These are phyloP conservation scores for Aspergillus aculeatus DNA, from an alignment of 2,329 filamentous ascomycete species.

Conservation along the genomic window DNA sequence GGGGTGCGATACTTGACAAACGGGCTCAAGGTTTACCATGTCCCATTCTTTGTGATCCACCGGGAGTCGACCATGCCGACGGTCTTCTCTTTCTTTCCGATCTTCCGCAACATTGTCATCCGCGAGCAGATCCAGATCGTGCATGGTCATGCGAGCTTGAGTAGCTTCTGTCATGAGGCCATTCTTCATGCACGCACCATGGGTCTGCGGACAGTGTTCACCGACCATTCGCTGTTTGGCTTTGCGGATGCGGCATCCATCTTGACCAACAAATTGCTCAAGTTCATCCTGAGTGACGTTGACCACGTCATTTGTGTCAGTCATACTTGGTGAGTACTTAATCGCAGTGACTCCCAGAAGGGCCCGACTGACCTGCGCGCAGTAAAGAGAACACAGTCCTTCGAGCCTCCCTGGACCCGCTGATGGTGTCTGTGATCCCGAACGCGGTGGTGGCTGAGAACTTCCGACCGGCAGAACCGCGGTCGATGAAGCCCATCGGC, in stretches of 20 bases:
- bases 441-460: conserved; percentile 97
- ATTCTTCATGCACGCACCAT: conserved; percentile 94
- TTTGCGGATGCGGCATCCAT: conserved; percentile 97
- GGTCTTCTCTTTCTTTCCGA: conserved; percentile 96
- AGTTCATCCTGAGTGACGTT: conserved; percentile 93
- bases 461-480: conserved; percentile 69
- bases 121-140: conserved; percentile 95
- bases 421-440: conserved; percentile 97
- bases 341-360: background rate
- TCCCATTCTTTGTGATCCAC: conserved; percentile 94
- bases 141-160: conserved; percentile 93
- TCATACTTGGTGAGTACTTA: conserved; percentile 74
- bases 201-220: conserved; percentile 93
- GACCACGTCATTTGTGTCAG: conserved; percentile 98
- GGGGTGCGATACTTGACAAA: conserved; percentile 96
- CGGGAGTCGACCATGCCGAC: conserved; percentile 91
- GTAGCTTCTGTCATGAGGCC: conserved; percentile 89
- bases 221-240: conserved; percentile 94
- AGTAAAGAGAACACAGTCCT: conserved; percentile 98
- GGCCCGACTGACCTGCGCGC: conserved; percentile 9
- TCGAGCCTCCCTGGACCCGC: conserved; percentile 85
- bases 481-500: conserved; percentile 64
- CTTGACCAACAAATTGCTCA: conserved; percentile 92
- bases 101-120: conserved; percentile 95
- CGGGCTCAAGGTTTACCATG: conserved; percentile 95